Base-by-base conservation (phyloP, 2,329 filamentous ascomycete genomes). In the Paramyrothecium roridum region DNA sequence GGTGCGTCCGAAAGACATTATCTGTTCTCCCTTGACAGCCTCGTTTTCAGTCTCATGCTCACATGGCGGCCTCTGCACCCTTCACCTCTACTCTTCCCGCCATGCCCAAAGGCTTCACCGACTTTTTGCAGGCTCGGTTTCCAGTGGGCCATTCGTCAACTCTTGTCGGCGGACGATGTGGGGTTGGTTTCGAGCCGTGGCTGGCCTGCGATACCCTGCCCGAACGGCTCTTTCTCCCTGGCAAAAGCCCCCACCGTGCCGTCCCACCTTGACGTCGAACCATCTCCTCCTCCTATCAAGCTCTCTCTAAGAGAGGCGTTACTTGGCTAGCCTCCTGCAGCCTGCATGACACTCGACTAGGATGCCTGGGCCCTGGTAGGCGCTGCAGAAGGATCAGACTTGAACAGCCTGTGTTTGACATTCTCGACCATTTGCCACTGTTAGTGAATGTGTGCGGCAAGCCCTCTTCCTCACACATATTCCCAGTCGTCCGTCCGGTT, bases 51-150 rank as follows among this genome's bases (percentile, higher is more conserved):
- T 43, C 37, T 13, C 4, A 45, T 45, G 11, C 33, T 12, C 40
- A n/a, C 40, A 52, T 16, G n/a, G 26, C 26, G 26, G 26, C 26
- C 26, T 30, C 26, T 10, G 26, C 26, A 30, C 10, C 6, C 26
- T 30, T 30, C 26, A 30, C 26, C 26, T 30, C 26, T 21, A 26
- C 11, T 11, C 19, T 48, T 17, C 37, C 37, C 37, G 16, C 37
- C 37, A 43, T 6, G 46, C 34, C 52, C 34, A 3, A 45, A 43
- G 33, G 26, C 64, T 64, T 68, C 66, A 68, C 66, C 66, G 66
- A 68, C 66, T 68, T 68, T 68, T 67, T 56, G 58, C 51, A 52
- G 58, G 54, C 51, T 60, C 59, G 37, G 52, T 59, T 59, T 51
- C 54, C 54, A 59, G 65, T 67, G 64, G 63, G 59, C 58, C 59